Evolutionary conservation across 2,329 filamentous ascomycete genomes (phyloP).

Genomic region (Curvularia verruculosa): DNA sequence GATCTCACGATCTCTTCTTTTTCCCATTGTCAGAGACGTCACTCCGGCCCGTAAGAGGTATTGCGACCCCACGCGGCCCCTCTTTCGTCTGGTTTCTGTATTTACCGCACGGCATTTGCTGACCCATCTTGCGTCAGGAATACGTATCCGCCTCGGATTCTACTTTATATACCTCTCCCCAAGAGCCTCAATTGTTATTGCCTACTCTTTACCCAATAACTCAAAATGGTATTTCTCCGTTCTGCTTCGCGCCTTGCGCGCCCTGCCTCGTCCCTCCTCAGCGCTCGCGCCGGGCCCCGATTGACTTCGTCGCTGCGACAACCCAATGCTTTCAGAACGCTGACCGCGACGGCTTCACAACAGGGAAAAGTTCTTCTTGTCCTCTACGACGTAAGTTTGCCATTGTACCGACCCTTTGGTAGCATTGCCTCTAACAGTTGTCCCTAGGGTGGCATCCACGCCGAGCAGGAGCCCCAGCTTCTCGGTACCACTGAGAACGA

Average conservation of each 20-base stretch:
- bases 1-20: constrained; percentile 13
- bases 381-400: constrained; percentile 79
- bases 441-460: constrained; percentile 76
- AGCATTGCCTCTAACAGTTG: constrained; percentile 25
- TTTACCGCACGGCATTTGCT: constrained; percentile 21
- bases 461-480: constrained; percentile 83
- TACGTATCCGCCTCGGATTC: constrained; percentile 28
- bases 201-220: constrained; percentile 25
- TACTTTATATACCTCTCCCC: constrained; percentile 33
- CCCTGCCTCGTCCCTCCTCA: constrained; percentile 60
- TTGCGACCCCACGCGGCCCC: constrained; percentile 29
- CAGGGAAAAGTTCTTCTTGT: constrained; percentile 96
- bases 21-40: constrained; percentile 25
- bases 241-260: constrained; percentile 64
- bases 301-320: constrained; percentile 53
- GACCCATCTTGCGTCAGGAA: constrained; percentile 37
- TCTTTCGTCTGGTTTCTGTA: constrained; percentile 9
- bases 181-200: constrained; percentile 25
- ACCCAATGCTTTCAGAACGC: constrained; percentile 63
- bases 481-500: constrained; percentile 98
- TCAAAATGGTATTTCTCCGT: constrained; percentile 67
- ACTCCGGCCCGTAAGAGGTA: constrained; percentile 35
- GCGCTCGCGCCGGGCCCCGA: constrained; percentile 51
- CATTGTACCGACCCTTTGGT: constrained; percentile 6
- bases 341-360: constrained; percentile 68